Conservation (phyloP, 2,329 filamentous ascomycete species). For the Colletotrichum sp. region DNA sequence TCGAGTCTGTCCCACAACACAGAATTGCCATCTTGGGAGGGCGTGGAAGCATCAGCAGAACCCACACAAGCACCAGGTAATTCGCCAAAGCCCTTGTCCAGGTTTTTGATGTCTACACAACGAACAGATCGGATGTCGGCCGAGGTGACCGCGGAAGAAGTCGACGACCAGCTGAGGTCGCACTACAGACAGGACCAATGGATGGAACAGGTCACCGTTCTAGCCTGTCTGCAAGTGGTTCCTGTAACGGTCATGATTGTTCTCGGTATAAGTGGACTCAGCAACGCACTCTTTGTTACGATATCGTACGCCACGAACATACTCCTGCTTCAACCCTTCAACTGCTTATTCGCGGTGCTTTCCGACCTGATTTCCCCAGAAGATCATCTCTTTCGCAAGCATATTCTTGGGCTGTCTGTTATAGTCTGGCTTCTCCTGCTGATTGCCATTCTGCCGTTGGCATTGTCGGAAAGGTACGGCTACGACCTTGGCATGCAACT, state of each 20-base stretch:
- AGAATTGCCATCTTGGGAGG: fast-evolving
- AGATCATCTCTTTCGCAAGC: not conserved
- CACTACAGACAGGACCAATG: not conserved
- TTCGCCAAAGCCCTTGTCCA: too few species aligned
- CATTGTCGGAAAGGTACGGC: too few species aligned
- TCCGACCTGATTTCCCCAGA: not conserved
- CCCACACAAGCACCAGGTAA: not conserved
- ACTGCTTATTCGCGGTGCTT: not conserved
- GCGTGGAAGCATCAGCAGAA: not conserved
- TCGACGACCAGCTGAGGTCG: not conserved
- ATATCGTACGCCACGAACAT: fast-evolving
- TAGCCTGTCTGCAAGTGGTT: not conserved
- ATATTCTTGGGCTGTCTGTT: fast-evolving
- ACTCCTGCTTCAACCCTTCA: fast-evolving
- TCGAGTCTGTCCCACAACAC: fast-evolving
- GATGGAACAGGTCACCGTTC: not conserved
- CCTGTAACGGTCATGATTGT: not conserved
- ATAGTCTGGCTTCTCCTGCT: not conserved
- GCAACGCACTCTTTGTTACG: not conserved
- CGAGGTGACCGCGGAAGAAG: fast-evolving
- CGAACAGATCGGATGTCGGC: too few species aligned
- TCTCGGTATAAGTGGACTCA: too few species aligned
- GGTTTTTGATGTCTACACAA: too few species aligned
- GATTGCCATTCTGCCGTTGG: not conserved
- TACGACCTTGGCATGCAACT: too few species aligned